These are phyloP conservation scores for Wallacemonas sp. DNA, from an alignment of 208 protist species.

Conservation along the genomic window DNA sequence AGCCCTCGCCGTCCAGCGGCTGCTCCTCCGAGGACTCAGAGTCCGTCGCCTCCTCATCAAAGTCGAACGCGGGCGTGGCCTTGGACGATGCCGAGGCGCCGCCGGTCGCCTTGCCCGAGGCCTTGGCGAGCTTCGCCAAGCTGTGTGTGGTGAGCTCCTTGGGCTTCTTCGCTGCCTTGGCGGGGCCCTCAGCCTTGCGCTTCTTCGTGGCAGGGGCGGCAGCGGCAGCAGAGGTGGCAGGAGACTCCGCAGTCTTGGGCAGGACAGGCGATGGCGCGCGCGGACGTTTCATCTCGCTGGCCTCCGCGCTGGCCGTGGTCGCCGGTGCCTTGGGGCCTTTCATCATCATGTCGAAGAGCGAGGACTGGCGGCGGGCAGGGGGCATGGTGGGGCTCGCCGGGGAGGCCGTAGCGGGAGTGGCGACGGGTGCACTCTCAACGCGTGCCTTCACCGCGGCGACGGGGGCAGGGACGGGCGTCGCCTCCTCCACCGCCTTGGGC, in stretches of 20 bases:
- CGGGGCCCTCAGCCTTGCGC: neutral
- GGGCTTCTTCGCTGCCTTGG: constrained; percentile 11
- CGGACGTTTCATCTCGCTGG: neutral
- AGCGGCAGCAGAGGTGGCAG: neutral
- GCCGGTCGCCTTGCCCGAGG: constrained; percentile 41
- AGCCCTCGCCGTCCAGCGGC: neutral
- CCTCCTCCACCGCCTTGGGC: neutral
- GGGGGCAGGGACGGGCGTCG: neutral
- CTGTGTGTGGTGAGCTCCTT: constrained; percentile 33
- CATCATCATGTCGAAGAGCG: constrained; percentile 45
- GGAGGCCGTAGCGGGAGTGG: neutral
- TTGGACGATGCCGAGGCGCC: neutral
- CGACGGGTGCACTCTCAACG: too few species aligned
- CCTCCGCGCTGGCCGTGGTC: constrained; percentile 5
- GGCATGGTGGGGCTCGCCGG: neutral
- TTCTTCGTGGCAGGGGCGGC: constrained; percentile 23
- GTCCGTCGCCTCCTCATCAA: constrained; percentile 31
- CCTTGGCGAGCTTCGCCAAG: constrained; percentile 70
- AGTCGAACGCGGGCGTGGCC: neutral
- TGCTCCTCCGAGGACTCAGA: constrained; percentile 26
- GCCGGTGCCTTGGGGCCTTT: constrained; percentile 13
- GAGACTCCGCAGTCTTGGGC: neutral
- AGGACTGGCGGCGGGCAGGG: constrained; percentile 22
- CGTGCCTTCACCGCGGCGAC: neutral
- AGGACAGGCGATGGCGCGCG: too few species aligned